Base-by-base conservation (phyloP, 164 flowering plant genomes). In the Brasenia schreberi region DNA sequence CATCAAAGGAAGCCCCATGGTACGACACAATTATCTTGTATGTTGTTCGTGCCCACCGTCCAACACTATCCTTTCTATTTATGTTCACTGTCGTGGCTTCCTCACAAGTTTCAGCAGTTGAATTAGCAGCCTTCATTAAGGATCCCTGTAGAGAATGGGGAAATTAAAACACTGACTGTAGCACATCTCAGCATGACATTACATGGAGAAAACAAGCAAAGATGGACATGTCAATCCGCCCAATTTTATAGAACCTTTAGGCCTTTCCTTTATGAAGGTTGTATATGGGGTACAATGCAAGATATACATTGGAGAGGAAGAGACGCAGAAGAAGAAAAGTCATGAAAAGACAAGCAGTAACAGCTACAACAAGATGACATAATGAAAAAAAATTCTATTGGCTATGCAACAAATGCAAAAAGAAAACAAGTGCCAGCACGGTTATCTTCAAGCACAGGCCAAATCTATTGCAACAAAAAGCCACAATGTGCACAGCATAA, bases 1-100 rank as follows among this genome's bases (percentile, higher is more conserved):
- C 99, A 79, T 94, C 97, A 81, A 89, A 94, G 12, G 92, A 85
- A 69, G 61, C 75, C 0, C 99, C 99, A 70, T 83, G 79, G 64
- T 94, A 94, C 0, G 97, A 85, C 65, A 91, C 77, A 59, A 84
- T 72, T 27, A 94, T 87, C 78, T 83, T 91, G 71, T 79, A 91
- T 12, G 86, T 91, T 10, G 63, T 70, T 73, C 99, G 80, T 11
- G 81, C 95, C 93, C 93, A 91, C 68, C 96, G 84, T 67, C 99
- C 96, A 39, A 70, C 18, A 66, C 70, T 74, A 7, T 66, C 78
- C 43, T 67, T 62, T 43, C 42, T 62, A 18, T 66, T 42, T 76
- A 42, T 56, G 76, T 27, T 69, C 33, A 60, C 78, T 33, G 45
- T 42, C 65, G 77, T 81, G 66, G 67, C 42, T 66, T 82, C 73